Percentiles rank a stretch among this genome's conserved stretches.
These are phyloP conservation scores for Mariannaea sp. DNA, from an alignment of 2,329 filamentous ascomycete species.

Conservation along the genomic window DNA sequence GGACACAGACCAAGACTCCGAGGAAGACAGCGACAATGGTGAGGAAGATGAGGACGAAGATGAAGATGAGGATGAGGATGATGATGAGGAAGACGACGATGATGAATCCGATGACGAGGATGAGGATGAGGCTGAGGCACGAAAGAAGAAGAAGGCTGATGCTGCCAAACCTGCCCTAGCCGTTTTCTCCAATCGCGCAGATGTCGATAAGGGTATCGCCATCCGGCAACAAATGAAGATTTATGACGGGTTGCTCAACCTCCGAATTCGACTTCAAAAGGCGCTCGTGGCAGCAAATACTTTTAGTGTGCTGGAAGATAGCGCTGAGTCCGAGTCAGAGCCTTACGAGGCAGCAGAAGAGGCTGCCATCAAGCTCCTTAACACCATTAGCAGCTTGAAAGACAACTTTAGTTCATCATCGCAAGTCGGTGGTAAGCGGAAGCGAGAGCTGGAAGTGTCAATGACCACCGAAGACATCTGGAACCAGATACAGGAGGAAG, in stretches of 20 bases:
- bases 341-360: slow-evolving; percentile 79
- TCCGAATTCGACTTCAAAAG: slow-evolving; percentile 92
- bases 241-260: slow-evolving; percentile 87
- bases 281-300: slow-evolving; percentile 83
- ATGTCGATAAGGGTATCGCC: slow-evolving; percentile 82
- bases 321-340: slow-evolving; percentile 47
- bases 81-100: slow-evolving; percentile 45
- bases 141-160: slow-evolving; percentile 31
- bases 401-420: slow-evolving; percentile 60
- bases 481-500: slow-evolving; percentile 70
- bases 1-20: slow-evolving; percentile 43
- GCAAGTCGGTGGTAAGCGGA: slow-evolving; percentile 64
- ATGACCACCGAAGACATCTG: slow-evolving; percentile 71
- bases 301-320: slow-evolving; percentile 55
- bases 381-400: slow-evolving; percentile 74
- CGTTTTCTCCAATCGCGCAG: slow-evolving; percentile 48
- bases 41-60: slow-evolving; percentile 45
- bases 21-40: slow-evolving; percentile 44
- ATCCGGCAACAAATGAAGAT: slow-evolving; percentile 84
- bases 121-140: slow-evolving; percentile 40
- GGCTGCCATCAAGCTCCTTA: slow-evolving; percentile 84
- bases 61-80: slow-evolving; percentile 44
- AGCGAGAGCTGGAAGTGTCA: slow-evolving; percentile 56
- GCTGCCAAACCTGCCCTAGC: slow-evolving; percentile 43
- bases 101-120: slow-evolving; percentile 45